These are phyloP conservation scores for Nemania diffusa DNA, from an alignment of 2,329 filamentous ascomycete species.

Conservation along the genomic window DNA sequence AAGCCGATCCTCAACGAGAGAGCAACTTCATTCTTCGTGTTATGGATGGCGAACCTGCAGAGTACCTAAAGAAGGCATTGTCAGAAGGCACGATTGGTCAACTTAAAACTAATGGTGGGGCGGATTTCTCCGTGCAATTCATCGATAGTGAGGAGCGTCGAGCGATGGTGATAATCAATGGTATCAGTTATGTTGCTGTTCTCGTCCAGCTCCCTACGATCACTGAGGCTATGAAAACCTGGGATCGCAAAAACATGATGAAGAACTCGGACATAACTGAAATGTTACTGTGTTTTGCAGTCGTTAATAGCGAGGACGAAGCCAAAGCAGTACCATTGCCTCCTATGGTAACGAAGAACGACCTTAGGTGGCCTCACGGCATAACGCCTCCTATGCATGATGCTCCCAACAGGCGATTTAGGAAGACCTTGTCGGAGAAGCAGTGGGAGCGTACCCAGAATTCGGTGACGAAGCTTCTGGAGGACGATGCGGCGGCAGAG, in stretches of 20 bases:
- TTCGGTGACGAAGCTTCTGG: constrained; percentile 78
- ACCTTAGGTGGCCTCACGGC: constrained; percentile 83
- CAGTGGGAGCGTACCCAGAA: constrained; percentile 88
- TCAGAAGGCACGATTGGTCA: constrained; percentile 80
- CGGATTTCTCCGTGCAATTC: constrained; percentile 84
- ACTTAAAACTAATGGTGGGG: constrained; percentile 70
- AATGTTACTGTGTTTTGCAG: constrained; percentile 83
- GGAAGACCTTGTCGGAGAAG: constrained; percentile 82
- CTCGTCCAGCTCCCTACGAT: constrained; percentile 88
- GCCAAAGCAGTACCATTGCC: constrained; percentile 76
- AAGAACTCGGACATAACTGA: constrained; percentile 90
- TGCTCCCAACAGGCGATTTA: constrained; percentile 82
- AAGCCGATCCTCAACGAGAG: constrained; percentile 87
- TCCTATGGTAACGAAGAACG: constrained; percentile 70
- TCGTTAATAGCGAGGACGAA: constrained; percentile 72
- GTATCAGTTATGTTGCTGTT: constrained; percentile 77
- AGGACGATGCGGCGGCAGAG: constrained; percentile 71
- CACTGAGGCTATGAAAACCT: constrained; percentile 91
- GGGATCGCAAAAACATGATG: constrained; percentile 87
- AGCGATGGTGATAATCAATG: constrained; percentile 76
- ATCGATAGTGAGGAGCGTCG: constrained; percentile 78
- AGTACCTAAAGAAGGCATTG: constrained; percentile 81
- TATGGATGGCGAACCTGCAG: constrained; percentile 84
- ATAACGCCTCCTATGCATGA: constrained; percentile 89
- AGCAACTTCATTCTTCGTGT: constrained; percentile 91